Conservation (phyloP, 768 basidiomycete genomes). For the Lactarius deliciosus region DNA sequence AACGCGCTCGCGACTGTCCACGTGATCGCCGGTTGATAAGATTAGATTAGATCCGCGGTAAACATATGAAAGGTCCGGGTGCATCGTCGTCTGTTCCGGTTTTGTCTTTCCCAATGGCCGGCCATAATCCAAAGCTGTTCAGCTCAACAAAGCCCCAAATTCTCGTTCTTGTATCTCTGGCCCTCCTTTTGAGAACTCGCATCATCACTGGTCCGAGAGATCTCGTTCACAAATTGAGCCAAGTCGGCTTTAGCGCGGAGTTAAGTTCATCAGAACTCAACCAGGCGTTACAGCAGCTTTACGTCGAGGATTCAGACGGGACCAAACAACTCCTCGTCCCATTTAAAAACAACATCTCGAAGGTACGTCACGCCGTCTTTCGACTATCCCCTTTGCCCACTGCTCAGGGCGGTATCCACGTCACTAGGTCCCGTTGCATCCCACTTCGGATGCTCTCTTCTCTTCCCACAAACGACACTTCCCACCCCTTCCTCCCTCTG, state of each 20-base stretch:
- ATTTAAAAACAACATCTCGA: slow-evolving; percentile 59
- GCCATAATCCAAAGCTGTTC: slow-evolving; percentile 4
- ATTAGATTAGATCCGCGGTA: neutral
- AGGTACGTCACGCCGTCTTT: slow-evolving; percentile 42
- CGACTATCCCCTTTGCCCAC: neutral
- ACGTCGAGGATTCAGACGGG: slow-evolving; percentile 57
- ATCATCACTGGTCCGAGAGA: slow-evolving; percentile 26
- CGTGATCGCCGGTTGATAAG: slow-evolving; percentile 32
- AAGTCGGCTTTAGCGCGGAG: slow-evolving; percentile 4
- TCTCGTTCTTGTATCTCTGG: slow-evolving; percentile 16
- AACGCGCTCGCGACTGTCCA: slow-evolving; percentile 41
- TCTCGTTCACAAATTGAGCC: slow-evolving; percentile 13
- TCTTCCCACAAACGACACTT: slow-evolving; percentile 56
- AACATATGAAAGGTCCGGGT: neutral
- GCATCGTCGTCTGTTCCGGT: neutral
- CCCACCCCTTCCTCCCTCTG: slow-evolving; percentile 48
- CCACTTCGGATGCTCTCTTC: slow-evolving; percentile 52
- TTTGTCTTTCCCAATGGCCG: neutral
- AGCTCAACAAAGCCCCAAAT: slow-evolving; percentile 6
- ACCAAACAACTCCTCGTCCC: slow-evolving; percentile 66
- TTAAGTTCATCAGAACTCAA: slow-evolving; percentile 42
- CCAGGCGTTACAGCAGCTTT: slow-evolving; percentile 59
- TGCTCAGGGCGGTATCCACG: no score
- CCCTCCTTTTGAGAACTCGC: slow-evolving; percentile 21
- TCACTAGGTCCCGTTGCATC: slow-evolving; percentile 44